Evolutionary conservation across 2,329 filamentous ascomycete species (phyloP), one percentile per base, ranked within the genome.

Genomic region (Calonectria crousiana): DNA sequence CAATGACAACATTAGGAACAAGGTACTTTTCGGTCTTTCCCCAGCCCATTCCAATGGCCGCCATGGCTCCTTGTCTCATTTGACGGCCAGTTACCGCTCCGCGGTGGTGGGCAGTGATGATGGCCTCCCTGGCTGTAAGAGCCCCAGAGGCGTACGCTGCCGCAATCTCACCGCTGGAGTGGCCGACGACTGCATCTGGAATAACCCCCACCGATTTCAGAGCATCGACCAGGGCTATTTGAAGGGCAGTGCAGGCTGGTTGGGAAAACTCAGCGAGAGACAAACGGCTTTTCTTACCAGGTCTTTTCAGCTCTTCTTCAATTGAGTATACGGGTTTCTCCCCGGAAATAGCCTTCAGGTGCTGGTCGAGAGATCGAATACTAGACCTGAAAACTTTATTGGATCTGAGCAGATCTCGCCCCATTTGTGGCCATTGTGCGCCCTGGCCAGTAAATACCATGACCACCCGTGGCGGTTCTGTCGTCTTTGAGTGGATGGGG

Each of bases 111-210:
- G n/a, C n/a, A n/a, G n/a, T n/a, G n/a, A n/a, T n/a, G n/a, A n/a
- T n/a, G n/a, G n/a, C n/a, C n/a, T n/a, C n/a, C n/a, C n/a, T n/a
- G n/a, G n/a, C n/a, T n/a, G n/a, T n/a, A n/a, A n/a, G n/a, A n/a
- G n/a, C n/a, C n/a, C n/a, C 41, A 44, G 4, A 18, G 60, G 74
- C 67, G 6, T 75, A 76, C 0, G 73, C 69, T 8, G 6, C 74
- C 3, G 74, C 60, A 9, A 73, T 76, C 20, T 76, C 74, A 0
- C 73, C 74, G 9, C 66, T 70, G 1, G 74, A 76, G 18, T 76
- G 74, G 6, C 75, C 75, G 1, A 75, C 41, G 2, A 62, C 36
- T 14, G 67, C 67, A 44, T 32, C 1, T 0, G 73, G 69, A 0
- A 8, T 9, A 0, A 76, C 20, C 0, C 36, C 36, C 0, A 62